Percentiles rank a stretch among this genome's conserved stretches.
phyloP scores from a whole-genome alignment of 805 yeast genomes.

The Yamadazyma takamatsuzukensis region DNA sequence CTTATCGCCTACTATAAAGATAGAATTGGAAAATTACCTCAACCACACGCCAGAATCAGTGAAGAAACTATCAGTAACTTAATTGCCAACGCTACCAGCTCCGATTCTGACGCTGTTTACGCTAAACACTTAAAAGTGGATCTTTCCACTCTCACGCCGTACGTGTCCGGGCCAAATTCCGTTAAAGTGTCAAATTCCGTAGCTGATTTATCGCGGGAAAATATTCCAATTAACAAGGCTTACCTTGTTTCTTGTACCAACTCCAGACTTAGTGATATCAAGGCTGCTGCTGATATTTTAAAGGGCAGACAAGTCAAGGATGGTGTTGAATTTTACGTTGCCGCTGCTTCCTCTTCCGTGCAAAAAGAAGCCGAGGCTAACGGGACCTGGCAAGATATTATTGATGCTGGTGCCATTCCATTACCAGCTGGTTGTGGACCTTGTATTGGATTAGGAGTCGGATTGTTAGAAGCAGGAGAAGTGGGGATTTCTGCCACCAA shows the following conservation, averaged over 20 bases:
- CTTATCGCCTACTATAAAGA: constrained; percentile 73
- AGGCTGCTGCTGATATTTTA: constrained; percentile 90
- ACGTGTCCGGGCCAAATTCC: constrained; percentile 94
- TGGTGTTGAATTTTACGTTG: constrained; percentile 93
- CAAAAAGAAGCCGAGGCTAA: constrained; percentile 85
- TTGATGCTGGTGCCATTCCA: constrained; percentile 92
- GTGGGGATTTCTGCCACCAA: constrained; percentile 98
- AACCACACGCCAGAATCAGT: constrained; percentile 83
- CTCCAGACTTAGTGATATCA: constrained; percentile 86
- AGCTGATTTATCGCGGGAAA: constrained; percentile 64
- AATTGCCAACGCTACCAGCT: constrained; percentile 36
- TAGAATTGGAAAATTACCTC: constrained; percentile 55
- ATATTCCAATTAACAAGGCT: constrained; percentile 85
- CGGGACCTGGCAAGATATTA: constrained; percentile 89
- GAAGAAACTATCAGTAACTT: constrained; percentile 52
- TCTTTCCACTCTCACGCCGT: constrained; percentile 76
- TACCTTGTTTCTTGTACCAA: constrained; percentile 98
- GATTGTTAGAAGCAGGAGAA: constrained; percentile 90
- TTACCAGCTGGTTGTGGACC: constrained; percentile 99
- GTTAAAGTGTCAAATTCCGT: constrained; percentile 87
- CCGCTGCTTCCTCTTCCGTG: constrained; percentile 93
- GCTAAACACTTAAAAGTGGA: constrained; percentile 87
- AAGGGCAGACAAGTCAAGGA: constrained; percentile 78
- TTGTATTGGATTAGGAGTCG: constrained; percentile 96
- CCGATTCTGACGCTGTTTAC: constrained; percentile 79